Evolutionary conservation across 768 basidiomycete genomes (phyloP), one percentile per base, ranked within the genome.

Genomic region (Phylloporus arenicola): DNA sequence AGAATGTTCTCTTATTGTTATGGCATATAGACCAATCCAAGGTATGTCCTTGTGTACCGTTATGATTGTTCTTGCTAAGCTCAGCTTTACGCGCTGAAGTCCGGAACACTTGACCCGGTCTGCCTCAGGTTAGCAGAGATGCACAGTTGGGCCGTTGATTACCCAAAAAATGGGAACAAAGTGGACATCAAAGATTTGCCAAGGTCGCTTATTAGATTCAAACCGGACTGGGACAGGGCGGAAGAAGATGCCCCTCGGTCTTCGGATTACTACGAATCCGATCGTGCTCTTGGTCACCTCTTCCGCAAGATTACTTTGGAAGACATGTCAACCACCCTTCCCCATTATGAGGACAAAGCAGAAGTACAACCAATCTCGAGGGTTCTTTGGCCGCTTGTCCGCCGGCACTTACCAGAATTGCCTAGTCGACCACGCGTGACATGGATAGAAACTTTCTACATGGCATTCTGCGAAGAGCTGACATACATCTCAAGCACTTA

Each of bases 81-180:
- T 56, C 9, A 63, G 43, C 12, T 43, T 7, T 5, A 43, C 13
- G 19, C 5, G 17, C 14, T 12, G 8, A 55, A 88, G 84, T 64
- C 75, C 3, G 88, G 89, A 3, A 81, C 82, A 20, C 69, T 68
- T 22, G 84, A 91, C 55, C 57, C 64, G 1, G 61, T 69, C 41
- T 91, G 90, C 63, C 52, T 78, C 31, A 64, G 56, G 37, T 69
- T 92, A 5, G 86, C 88, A 3, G 68, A 70, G 45, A 64, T 89
- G 84, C 60, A 52, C 48, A 74, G 65, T 52, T 60, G 79, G 72
- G 88, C 88, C 0, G 88, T 91, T 4, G 88, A 90, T 59, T 91
- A 87, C 62, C 81, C 86, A 0, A 91, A 90, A 68, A 82, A 84
- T 54, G 88, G 87, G 9, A 77, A 78, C 33, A 77, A 80, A 2